Conservation (phyloP, 306 rosid genomes). For the Cyclanthera cordifolia region DNA sequence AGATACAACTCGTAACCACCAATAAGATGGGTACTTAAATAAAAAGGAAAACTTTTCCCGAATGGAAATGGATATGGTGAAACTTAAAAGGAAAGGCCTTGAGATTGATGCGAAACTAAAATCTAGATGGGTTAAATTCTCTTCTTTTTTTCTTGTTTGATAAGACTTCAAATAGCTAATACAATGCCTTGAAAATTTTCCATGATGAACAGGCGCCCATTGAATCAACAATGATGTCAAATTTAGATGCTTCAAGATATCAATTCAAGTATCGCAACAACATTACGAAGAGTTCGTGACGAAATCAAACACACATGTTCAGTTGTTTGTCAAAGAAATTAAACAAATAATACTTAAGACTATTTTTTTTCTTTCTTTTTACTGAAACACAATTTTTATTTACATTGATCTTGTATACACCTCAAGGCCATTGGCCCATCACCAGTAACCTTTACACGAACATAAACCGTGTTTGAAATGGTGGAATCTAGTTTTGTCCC, state of each 20-base stretch:
- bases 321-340: conserved; percentile 75
- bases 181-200: conserved; percentile 21
- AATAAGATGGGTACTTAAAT: conserved; percentile 35
- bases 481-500: too few relatives aligned
- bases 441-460: too few relatives aligned
- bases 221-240: conserved; percentile 46
- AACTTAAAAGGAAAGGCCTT: conserved; percentile 54
- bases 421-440: too few relatives aligned
- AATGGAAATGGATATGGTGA: conserved; percentile 81
- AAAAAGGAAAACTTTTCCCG: conserved; percentile 73
- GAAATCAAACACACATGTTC: conserved; percentile 73
- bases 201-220: conserved; percentile 63
- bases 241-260: conserved; percentile 42
- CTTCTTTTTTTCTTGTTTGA: conserved; percentile 14
- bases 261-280: conserved; percentile 56
- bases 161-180: conserved; percentile 15
- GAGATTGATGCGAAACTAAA: conserved; percentile 53
- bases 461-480: too few relatives aligned
- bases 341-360: conserved; percentile 18
- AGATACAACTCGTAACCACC: conserved; percentile 75
- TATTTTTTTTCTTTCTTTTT: too few relatives aligned
- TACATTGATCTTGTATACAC: too few relatives aligned
- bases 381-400: too few relatives aligned
- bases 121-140: conserved; percentile 50
- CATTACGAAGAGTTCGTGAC: conserved; percentile 55